Base-by-base conservation (phyloP, 257 asterid genomes). In the Paraleonurus japonicus region DNA sequence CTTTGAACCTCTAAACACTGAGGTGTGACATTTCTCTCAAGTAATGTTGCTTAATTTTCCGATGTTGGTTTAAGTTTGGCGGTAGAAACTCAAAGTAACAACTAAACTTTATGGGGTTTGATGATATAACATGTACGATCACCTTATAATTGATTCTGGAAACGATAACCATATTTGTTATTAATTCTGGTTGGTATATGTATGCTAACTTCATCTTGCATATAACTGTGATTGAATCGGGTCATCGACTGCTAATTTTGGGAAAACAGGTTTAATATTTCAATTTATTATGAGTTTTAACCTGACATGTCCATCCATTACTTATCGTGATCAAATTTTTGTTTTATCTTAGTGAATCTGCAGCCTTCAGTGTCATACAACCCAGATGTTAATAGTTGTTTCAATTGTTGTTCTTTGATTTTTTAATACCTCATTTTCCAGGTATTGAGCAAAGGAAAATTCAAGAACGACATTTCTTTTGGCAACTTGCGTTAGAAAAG, bases 361-460 rank as follows among this genome's bases (percentile, higher is more conserved):
- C 61, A 39, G 22, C 27, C 65, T 60, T 72, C 23, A 60, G 35
- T 11, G 10, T 62, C 45, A 20, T 23, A 59, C 62, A 60, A 67
- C 57, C 26, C 30, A 47, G 77, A 65, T 8, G 32, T 23, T 16
- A 61, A 22, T 37, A 20, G 12, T 12, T 20, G 69, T 70, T 57
- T 66, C 24, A 54, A 22, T 35, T 47, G 7, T 33, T 65, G 48
- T 57, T 26, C 9, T 43, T 43, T 37, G 61, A 26, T 41, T 54
- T 41, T 22, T n/a, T 19, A 39, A 45, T 69, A 61, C 48, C 7
- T 13, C 30, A 15, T 41, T 67, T 72, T 70, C 28, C 78, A 65
- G 78, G 78, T 66, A 37, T 66, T 15, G 64, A 37, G 59, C 47
- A 16, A 28, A 65, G 72, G 24, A 53, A 33, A n/a, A 65, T 65